Evolutionary conservation across 2,329 filamentous ascomycete genomes (phyloP).

Genomic region (Cryoendolithus antarcticus): DNA sequence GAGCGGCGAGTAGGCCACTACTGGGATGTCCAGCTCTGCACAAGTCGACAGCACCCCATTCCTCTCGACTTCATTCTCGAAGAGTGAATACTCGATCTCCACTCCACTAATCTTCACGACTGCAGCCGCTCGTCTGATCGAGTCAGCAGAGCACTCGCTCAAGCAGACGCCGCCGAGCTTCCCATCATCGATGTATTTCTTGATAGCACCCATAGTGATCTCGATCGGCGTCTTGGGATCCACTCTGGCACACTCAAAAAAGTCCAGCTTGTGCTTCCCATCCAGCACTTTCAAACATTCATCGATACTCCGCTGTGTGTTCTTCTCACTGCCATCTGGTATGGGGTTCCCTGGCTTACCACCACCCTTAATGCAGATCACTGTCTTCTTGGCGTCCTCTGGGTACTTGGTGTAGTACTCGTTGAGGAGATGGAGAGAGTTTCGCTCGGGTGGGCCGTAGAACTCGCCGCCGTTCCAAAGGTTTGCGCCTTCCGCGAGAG

Average conservation of each 20-base stretch:
- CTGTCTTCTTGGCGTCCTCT: slow-evolving; percentile 37
- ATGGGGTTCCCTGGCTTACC: slow-evolving; percentile 21
- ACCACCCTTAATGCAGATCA: slow-evolving; percentile 40
- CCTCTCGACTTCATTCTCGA: slow-evolving; percentile 42
- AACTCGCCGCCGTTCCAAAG: slow-evolving; percentile 40
- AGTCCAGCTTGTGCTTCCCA: slow-evolving; percentile 35
- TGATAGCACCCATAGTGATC: slow-evolving; percentile 30
- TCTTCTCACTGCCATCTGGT: slow-evolving; percentile 30
- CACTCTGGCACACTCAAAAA: slow-evolving; percentile 35
- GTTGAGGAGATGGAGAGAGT: slow-evolving; percentile 36
- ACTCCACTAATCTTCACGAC: slow-evolving; percentile 46
- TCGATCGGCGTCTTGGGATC: slow-evolving; percentile 33
- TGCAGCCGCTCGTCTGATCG: slow-evolving; percentile 36
- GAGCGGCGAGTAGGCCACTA: slow-evolving; percentile 62
- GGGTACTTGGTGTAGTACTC: slow-evolving; percentile 41
- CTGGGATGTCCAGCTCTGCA: slow-evolving; percentile 51
- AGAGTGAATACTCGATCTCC: slow-evolving; percentile 50
- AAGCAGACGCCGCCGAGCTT: slow-evolving; percentile 36
- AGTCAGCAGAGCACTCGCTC: slow-evolving; percentile 33
- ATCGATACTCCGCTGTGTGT: slow-evolving; percentile 32
- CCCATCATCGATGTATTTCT: slow-evolving; percentile 23
- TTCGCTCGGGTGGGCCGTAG: slow-evolving; percentile 34
- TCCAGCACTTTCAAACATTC: slow-evolving; percentile 33
- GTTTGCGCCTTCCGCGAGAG: slow-evolving; percentile 30
- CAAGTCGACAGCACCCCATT: slow-evolving; percentile 47